These are phyloP conservation scores for Epichloe aotearoae DNA, from an alignment of 2,329 filamentous ascomycete genomes.

Conservation along the genomic window DNA sequence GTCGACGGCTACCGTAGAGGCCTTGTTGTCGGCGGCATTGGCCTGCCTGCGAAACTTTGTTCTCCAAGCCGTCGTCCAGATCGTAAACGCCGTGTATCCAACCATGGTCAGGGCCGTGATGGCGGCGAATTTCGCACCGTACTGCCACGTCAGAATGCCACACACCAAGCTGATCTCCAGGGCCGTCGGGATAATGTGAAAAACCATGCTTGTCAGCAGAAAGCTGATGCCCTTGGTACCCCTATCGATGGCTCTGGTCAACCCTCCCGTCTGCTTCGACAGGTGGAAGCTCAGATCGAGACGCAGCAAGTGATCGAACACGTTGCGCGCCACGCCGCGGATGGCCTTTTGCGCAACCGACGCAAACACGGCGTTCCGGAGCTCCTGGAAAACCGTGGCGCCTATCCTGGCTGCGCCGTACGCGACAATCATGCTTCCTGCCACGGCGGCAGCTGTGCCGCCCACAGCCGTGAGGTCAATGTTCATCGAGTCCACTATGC, in stretches of 20 bases:
- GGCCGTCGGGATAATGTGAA: slow-evolving; percentile 87
- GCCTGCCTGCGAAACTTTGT: slow-evolving; percentile 93
- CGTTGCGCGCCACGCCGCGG: slow-evolving; percentile 75
- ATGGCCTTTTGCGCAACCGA: slow-evolving; percentile 97
- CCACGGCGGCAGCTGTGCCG: slow-evolving; percentile 80
- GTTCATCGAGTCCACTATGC: slow-evolving; percentile 95
- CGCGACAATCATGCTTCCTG: slow-evolving; percentile 83
- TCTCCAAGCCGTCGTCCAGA: slow-evolving; percentile 90
- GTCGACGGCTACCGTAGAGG: slow-evolving; percentile 89
- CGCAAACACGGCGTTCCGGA: slow-evolving; percentile 92
- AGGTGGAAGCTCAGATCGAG: slow-evolving; percentile 92
- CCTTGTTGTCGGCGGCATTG: slow-evolving; percentile 91
- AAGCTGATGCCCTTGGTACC: slow-evolving; percentile 99
- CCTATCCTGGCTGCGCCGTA: slow-evolving; percentile 84
- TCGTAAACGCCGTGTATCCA: slow-evolving; percentile 92
- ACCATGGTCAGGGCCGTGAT: slow-evolving; percentile 88
- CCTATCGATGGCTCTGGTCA: slow-evolving; percentile 88
- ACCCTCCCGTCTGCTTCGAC: slow-evolving; percentile 81
- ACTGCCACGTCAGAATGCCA: slow-evolving; percentile 92
- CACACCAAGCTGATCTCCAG: slow-evolving; percentile 93
- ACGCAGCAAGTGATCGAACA: slow-evolving; percentile 79
- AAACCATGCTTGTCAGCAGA: slow-evolving; percentile 93
- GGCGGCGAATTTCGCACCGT: slow-evolving; percentile 79
- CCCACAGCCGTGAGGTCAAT: slow-evolving; percentile 76
- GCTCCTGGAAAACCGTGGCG: slow-evolving; percentile 79